phyloP scores from a whole-genome alignment of 306 rosid genomes.

The Myrica gale region DNA sequence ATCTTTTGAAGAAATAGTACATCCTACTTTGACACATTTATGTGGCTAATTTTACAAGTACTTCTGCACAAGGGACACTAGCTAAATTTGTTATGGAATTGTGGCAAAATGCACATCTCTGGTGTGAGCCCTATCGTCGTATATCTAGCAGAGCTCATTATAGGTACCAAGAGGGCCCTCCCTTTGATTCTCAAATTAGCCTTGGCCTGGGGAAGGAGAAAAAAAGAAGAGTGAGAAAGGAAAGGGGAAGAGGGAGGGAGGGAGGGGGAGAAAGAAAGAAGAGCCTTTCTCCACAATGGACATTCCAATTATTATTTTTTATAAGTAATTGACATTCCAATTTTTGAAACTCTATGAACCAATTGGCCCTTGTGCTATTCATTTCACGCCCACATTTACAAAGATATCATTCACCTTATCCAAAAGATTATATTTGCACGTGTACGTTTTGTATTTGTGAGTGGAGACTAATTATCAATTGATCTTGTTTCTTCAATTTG shows the following conservation, averaged over 20 bases:
- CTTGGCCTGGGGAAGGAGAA: not conserved
- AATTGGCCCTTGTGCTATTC: not conserved
- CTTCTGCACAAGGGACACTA: not conserved
- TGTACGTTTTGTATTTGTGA: not conserved
- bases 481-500: constrained; percentile 22
- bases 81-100: not conserved
- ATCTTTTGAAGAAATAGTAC: not conserved
- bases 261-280: not conserved
- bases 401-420: not conserved
- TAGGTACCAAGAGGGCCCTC: not conserved
- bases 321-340: not conserved
- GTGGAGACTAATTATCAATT: constrained; percentile 10
- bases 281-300: no score
- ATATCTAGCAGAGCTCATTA: not conserved
- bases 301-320: not conserved
- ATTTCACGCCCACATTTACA: not conserved
- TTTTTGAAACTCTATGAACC: not conserved
- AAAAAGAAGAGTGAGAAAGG: no score
- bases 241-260: no score
- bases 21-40: not conserved
- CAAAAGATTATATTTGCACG: not conserved
- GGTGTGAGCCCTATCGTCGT: not conserved
- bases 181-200: not conserved
- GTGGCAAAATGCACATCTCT: not conserved
- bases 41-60: not conserved